Conservation (phyloP, 2,329 filamentous ascomycete genomes). For the Sporothrix protearum region DNA sequence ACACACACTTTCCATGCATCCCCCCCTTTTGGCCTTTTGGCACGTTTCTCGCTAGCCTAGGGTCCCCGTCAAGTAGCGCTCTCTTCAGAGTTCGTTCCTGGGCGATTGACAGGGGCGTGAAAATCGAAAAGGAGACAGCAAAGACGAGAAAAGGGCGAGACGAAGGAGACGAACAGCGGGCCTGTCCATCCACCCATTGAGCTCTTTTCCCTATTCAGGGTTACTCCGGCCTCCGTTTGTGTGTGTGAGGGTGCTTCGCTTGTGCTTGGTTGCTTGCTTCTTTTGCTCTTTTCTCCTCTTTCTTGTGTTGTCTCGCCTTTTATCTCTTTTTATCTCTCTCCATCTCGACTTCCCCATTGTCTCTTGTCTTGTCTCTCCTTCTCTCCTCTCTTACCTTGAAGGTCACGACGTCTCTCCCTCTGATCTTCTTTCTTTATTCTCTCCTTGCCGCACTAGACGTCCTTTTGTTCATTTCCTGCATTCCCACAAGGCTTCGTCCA, state of each 20-base stretch:
- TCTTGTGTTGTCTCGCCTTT: neutral
- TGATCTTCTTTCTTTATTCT: neutral
- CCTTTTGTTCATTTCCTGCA: neutral
- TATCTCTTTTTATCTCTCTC: neutral
- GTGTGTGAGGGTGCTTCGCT: neutral
- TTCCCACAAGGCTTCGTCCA: no score
- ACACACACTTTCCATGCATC: constrained; percentile 1
- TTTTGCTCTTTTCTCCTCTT: neutral
- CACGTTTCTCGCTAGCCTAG: constrained; percentile 1
- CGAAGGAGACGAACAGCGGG: neutral
- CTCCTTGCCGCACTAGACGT: neutral
- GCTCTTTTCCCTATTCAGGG: constrained; percentile 13
- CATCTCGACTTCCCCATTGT: neutral
- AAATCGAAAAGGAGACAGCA: neutral
- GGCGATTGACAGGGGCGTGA: neutral
- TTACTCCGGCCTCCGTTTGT: neutral
- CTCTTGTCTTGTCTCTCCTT: neutral
- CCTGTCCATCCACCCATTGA: neutral
- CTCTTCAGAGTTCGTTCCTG: neutral
- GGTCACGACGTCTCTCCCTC: neutral
- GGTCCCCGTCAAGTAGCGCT: neutral
- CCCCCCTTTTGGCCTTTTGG: constrained; percentile 17
- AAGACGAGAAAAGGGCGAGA: neutral
- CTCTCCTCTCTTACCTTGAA: neutral
- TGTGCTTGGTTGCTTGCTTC: neutral